phyloP scores from a whole-genome alignment of 108 stramenopile genomes.

The Parmales sp. region DNA sequence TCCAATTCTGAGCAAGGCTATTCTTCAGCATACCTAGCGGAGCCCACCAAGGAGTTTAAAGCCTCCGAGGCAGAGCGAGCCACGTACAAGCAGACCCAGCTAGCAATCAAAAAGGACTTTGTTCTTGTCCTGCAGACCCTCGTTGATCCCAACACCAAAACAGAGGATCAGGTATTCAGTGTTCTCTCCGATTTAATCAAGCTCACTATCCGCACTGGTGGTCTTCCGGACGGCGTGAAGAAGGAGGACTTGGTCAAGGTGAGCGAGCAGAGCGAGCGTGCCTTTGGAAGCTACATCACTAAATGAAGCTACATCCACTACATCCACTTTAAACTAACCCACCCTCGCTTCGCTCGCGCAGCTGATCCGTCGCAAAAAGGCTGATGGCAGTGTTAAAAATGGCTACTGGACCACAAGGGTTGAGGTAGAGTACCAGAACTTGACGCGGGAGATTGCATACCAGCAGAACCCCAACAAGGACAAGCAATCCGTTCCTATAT shows the following conservation, averaged over 20 bases:
- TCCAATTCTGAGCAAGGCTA: too few species aligned
- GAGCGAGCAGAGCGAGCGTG: too few species aligned
- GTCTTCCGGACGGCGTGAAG: conserved; percentile 67
- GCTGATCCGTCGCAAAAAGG: conserved; percentile 64
- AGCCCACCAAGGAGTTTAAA: conserved; percentile 77
- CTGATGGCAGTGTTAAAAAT: too few species aligned
- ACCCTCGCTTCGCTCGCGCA: too few species aligned
- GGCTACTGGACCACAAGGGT: conserved; percentile 66
- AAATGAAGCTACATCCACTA: too few species aligned
- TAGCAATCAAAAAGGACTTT: conserved; percentile 51
- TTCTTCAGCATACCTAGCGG: conserved; percentile 60
- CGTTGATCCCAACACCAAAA: conserved; percentile 40
- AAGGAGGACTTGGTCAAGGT: conserved; percentile 67
- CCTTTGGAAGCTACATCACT: too few species aligned
- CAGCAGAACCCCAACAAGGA: conserved; percentile 78
- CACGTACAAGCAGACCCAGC: conserved; percentile 59
- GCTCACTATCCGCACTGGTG: conserved; percentile 42
- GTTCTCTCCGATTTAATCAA: conserved; percentile 40
- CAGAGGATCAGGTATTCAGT: too few species aligned
- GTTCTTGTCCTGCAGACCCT: conserved; percentile 39
- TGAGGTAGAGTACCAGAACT: conserved; percentile 66
- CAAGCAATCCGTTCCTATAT: too few species aligned
- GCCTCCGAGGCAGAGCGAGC: conserved; percentile 60
- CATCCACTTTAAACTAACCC: too few species aligned
- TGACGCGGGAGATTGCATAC: conserved; percentile 52